Percentiles rank a stretch among this genome's conserved stretches.
Conservation (phyloP, 169 alveolate species). For the Plasmodium cynomolgi region DNA sequence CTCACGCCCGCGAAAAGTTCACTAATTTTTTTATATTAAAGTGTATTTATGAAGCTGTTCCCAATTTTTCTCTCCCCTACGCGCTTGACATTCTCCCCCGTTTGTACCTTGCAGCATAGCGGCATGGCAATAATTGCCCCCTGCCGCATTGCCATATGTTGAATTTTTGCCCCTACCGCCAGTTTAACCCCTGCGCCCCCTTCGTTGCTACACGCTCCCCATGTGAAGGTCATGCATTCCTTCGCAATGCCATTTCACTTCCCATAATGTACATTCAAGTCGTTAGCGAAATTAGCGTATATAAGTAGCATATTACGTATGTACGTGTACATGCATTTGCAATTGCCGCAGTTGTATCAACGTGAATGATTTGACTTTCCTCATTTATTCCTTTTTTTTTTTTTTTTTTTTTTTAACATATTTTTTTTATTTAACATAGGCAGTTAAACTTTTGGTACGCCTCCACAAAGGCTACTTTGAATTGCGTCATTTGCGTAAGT, state of each 20-base stretch:
- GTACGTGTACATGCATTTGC: background rate
- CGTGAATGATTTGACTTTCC: slow-evolving; percentile 10
- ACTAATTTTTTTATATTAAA: background rate
- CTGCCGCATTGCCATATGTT: background rate
- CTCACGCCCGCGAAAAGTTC: background rate
- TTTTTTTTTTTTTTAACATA: slow-evolving; percentile 11
- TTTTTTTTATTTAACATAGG: slow-evolving; percentile 10
- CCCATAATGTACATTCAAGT: background rate
- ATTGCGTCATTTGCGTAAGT: background rate
- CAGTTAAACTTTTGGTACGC: background rate
- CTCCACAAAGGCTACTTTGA: slow-evolving; percentile 3
- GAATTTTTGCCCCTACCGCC: background rate
- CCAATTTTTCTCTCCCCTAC: background rate
- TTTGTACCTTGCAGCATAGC: background rate
- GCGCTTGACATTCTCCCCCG: background rate
- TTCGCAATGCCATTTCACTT: background rate
- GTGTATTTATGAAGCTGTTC: background rate
- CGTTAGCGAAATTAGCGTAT: background rate
- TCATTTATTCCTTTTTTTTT: background rate
- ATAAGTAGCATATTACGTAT: background rate
- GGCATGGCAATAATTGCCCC: background rate
- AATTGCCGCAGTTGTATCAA: slow-evolving; percentile 36
- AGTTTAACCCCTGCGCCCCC: background rate
- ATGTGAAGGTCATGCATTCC: background rate
- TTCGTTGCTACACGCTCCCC: background rate